Percentiles rank a stretch among this genome's conserved stretches.
These are phyloP conservation scores for Myxozyma kluyveri DNA, from an alignment of 805 yeast species.

Conservation along the genomic window DNA sequence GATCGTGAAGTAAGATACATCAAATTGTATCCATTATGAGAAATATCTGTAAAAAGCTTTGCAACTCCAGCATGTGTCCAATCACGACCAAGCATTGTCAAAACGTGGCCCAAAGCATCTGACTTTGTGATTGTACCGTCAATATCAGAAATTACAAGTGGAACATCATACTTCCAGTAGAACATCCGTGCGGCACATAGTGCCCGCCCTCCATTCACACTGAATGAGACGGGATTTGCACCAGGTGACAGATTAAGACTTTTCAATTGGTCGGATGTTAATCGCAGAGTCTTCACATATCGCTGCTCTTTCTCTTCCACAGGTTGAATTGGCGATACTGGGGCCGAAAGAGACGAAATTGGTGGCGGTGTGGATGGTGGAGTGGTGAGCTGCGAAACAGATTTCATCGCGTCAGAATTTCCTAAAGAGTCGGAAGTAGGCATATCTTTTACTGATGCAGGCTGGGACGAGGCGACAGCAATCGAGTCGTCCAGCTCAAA, in stretches of 20 bases:
- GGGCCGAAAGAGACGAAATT: neutral
- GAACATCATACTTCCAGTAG: slow-evolving; percentile 79
- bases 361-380: slow-evolving; percentile 20
- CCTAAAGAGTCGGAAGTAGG: slow-evolving; percentile 19
- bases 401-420: slow-evolving; percentile 18
- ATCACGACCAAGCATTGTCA: slow-evolving; percentile 90
- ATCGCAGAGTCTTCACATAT: slow-evolving; percentile 81
- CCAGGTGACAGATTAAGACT: slow-evolving; percentile 73
- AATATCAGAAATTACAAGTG: slow-evolving; percentile 93
- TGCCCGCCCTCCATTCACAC: slow-evolving; percentile 81
- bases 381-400: slow-evolving; percentile 8
- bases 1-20: slow-evolving; percentile 92
- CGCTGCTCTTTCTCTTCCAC: slow-evolving; percentile 28
- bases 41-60: slow-evolving; percentile 80
- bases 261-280: slow-evolving; percentile 85
- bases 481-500: slow-evolving; percentile 24
- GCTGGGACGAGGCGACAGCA: slow-evolving; percentile 16
- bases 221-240: slow-evolving; percentile 71
- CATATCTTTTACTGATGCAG: slow-evolving; percentile 2
- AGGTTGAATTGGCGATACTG: slow-evolving; percentile 1
- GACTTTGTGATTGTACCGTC: slow-evolving; percentile 98
- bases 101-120: slow-evolving; percentile 94
- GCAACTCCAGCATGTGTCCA: slow-evolving; percentile 99
- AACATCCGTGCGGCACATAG: slow-evolving; percentile 68
- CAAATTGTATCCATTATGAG: slow-evolving; percentile 84